A percentile compares a stretch with the other conserved stretches of the same genome.
Evolutionary conservation across 768 basidiomycete genomes (phyloP).

Genomic region (Hygrophoropsis aurantiaca): DNA sequence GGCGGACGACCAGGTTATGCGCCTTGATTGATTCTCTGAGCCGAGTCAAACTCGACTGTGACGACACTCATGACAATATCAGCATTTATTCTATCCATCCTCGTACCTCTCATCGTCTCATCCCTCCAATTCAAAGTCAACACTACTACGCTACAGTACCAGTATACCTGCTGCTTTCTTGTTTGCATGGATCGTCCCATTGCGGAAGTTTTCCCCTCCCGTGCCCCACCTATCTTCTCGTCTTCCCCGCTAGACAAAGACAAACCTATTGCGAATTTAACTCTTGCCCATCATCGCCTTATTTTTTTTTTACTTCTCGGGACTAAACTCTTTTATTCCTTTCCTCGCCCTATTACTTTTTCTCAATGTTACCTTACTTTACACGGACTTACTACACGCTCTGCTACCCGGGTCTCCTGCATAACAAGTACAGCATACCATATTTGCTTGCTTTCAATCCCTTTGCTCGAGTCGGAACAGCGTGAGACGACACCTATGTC

Average conservation of each 20-base stretch:
- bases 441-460: too few relatives aligned
- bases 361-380: neutral
- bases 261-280: too few relatives aligned
- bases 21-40: neutral
- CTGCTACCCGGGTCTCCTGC: too few relatives aligned
- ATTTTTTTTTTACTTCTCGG: neutral
- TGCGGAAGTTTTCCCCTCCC: neutral
- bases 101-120: neutral
- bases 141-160: neutral
- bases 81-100: neutral
- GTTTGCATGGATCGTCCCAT: neutral
- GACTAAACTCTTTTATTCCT: neutral
- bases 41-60: neutral
- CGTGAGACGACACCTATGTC: too few relatives aligned
- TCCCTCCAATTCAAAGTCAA: neutral
- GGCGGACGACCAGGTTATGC: conserved; percentile 2
- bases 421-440: too few relatives aligned
- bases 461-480: too few relatives aligned
- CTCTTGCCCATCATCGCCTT: neutral
- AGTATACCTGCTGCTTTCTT: conserved; percentile 1
- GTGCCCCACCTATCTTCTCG: too few relatives aligned
- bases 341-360: too few relatives aligned
- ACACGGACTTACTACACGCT: neutral
- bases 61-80: neutral
- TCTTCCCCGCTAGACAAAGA: too few relatives aligned